These are phyloP conservation scores for Ophiorrhiza pumila DNA, from an alignment of 257 asterid genomes.

Conservation along the genomic window DNA sequence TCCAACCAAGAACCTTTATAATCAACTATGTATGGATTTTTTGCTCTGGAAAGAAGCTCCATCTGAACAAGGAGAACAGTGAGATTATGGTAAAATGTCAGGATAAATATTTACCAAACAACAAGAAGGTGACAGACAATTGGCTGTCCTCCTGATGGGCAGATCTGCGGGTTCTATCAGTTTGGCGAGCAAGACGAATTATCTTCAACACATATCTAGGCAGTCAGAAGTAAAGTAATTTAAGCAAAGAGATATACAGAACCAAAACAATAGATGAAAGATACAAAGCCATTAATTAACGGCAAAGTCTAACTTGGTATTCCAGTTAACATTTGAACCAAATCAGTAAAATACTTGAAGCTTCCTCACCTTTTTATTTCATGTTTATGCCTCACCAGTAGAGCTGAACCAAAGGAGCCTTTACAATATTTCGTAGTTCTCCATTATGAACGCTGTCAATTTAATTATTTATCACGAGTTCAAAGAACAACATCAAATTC, in stretches of 20 bases:
- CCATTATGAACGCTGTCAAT: conserved; percentile 44
- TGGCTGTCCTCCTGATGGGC: conserved; percentile 89
- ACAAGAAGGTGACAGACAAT: not conserved
- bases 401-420: conserved; percentile 96
- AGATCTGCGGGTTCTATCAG: conserved; percentile 95
- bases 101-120: not conserved
- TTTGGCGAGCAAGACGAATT: conserved; percentile 97
- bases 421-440: conserved; percentile 78
- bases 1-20: conserved; percentile 99
- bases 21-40: conserved; percentile 81
- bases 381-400: conserved; percentile 89
- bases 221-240: conserved; percentile 20
- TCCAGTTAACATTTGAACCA: no score
- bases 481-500: not conserved
- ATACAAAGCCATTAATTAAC: not conserved
- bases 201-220: conserved; percentile 93
- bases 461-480: not conserved
- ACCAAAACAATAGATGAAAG: not conserved
- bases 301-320: not conserved
- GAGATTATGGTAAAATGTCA: not conserved
- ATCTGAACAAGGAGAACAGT: conserved; percentile 76
- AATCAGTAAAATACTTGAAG: not conserved
- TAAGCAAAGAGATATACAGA: not conserved
- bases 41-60: conserved; percentile 90
- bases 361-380: conserved; percentile 84